Conservation (phyloP, 495 filamentous ascomycete species). For the Saxispiralis lemnorum region DNA sequence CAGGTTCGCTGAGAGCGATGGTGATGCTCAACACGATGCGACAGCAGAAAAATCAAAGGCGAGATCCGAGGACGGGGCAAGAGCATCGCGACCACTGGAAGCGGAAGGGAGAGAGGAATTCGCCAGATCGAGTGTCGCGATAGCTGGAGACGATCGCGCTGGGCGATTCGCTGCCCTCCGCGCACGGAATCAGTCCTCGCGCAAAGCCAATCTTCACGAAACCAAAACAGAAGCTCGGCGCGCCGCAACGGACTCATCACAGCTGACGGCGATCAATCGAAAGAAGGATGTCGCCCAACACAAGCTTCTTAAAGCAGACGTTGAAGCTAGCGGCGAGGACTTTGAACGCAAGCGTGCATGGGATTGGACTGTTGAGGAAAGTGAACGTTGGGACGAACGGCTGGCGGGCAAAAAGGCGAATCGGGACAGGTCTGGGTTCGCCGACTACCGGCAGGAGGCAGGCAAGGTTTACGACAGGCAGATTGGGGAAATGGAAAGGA, state of each 20-base stretch:
- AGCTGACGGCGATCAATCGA: conserved; percentile 53
- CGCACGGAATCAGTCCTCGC: conserved; percentile 40
- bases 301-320: conserved; percentile 84
- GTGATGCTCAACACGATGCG: not conserved
- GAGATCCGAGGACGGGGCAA: not conserved
- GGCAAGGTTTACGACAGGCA: conserved; percentile 89
- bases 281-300: conserved; percentile 74
- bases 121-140: not conserved
- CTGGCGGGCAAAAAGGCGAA: conserved; percentile 70
- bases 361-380: conserved; percentile 95
- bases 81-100: not conserved
- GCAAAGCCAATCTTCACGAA: conserved; percentile 51
- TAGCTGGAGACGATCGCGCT: conserved; percentile 4
- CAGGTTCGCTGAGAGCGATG: conserved; percentile 6
- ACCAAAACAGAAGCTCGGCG: conserved; percentile 69
- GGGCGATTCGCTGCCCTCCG: conserved; percentile 67
- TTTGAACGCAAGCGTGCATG: conserved; percentile 95
- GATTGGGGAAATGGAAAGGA: conserved; percentile 38
- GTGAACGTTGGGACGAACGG: conserved; percentile 80
- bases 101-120: not conserved
- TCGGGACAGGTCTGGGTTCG: conserved; percentile 72
- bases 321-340: conserved; percentile 67
- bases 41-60: not conserved
- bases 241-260: conserved; percentile 52
- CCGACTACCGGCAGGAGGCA: conserved; percentile 73